These are phyloP conservation scores for Rhododendron griersonianum DNA, from an alignment of 148 eudicot species.

Conservation along the genomic window DNA sequence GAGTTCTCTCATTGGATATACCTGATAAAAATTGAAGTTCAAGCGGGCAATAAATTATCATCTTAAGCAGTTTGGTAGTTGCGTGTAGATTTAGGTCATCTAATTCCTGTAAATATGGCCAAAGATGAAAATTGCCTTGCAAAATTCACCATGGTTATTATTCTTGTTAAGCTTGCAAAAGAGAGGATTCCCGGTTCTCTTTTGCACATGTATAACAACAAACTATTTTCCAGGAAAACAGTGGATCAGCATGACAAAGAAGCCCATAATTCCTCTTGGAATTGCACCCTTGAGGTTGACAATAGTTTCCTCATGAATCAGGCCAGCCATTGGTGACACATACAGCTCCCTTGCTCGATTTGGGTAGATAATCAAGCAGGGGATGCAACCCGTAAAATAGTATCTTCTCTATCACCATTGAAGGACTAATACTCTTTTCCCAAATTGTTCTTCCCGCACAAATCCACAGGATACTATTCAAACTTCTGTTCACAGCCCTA, in stretches of 20 bases:
- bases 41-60: not conserved
- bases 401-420: not conserved
- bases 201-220: not conserved
- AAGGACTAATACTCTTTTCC: not conserved
- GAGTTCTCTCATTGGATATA: not conserved
- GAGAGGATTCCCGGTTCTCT: not conserved
- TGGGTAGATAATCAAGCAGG: not conserved
- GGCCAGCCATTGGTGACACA: conserved; percentile 1
- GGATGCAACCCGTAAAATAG: not conserved
- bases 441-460: not conserved
- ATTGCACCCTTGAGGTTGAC: not conserved
- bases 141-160: not conserved
- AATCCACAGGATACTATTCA: not conserved
- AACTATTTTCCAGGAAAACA: not conserved
- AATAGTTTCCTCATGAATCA: not conserved
- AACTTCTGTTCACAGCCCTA: not conserved
- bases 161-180: not conserved
- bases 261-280: not conserved
- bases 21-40: not conserved
- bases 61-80: not conserved
- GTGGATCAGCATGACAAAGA: not conserved
- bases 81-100: not conserved
- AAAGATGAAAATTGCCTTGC: not conserved
- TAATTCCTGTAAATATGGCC: not conserved
- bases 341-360: not conserved